These are phyloP conservation scores for Podaxis sp. DNA, from an alignment of 768 basidiomycete genomes.

Conservation along the genomic window DNA sequence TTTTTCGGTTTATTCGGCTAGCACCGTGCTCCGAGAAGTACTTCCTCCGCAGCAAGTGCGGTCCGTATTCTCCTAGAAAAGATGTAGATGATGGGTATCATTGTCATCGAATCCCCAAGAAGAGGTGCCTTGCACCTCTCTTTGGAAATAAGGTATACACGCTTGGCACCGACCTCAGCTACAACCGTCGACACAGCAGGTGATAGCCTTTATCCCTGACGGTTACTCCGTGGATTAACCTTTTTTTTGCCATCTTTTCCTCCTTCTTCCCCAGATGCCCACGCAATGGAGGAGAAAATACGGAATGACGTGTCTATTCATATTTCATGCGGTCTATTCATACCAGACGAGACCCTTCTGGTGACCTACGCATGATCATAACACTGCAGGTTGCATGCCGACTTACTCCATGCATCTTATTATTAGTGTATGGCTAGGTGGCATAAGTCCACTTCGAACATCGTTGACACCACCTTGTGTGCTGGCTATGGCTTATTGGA, in stretches of 20 bases:
- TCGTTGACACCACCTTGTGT: not conserved
- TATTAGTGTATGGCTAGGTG: not conserved
- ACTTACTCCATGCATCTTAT: slow-evolving; percentile 1
- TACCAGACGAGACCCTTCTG: not conserved
- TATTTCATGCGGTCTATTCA: not conserved
- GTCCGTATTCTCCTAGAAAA: not conserved
- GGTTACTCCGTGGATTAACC: slow-evolving; percentile 6
- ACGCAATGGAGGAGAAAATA: slow-evolving; percentile 1
- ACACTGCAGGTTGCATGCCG: not conserved
- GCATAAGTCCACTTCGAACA: not conserved
- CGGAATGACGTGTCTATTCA: not conserved
- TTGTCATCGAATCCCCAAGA: not conserved
- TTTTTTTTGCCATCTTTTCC: not conserved
- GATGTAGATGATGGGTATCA: not conserved
- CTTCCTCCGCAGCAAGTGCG: slow-evolving; percentile 2
- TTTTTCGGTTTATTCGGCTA: not conserved
- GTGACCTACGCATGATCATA: slow-evolving; percentile 1
- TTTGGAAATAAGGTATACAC: slow-evolving; percentile 10
- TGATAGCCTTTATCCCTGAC: not conserved
- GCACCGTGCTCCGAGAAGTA: not conserved
- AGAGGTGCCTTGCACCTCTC: not conserved
- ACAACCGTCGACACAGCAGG: not conserved
- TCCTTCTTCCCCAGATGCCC: not conserved
- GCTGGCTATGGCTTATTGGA: slow-evolving; percentile 9
- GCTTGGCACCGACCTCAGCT: not conserved